Percentiles rank a stretch among this genome's conserved stretches.
Evolutionary conservation across 768 basidiomycete genomes (phyloP).

Genomic region (Myochromella boudieri): DNA sequence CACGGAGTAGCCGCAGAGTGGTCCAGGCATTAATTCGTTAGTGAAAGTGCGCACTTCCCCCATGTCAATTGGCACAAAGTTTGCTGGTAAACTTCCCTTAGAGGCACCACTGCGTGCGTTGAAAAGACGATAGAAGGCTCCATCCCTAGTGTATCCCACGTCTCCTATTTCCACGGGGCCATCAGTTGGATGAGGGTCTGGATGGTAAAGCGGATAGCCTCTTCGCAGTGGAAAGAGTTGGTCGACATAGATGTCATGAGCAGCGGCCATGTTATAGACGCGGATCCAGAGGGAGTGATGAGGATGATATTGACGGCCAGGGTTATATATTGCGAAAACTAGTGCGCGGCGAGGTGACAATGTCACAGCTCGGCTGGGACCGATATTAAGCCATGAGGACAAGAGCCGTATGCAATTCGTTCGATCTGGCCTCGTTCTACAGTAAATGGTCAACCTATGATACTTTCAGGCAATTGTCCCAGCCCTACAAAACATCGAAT

Average conservation of each 20-base stretch:
- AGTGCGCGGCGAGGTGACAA: too few relatives aligned
- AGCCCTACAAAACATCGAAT: too few relatives aligned
- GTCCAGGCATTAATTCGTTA: constrained; percentile 10
- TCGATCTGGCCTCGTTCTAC: too few relatives aligned
- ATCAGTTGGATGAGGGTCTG: constrained; percentile 10
- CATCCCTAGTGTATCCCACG: constrained; percentile 9
- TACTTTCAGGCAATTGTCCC: too few relatives aligned
- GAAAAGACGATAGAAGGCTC: constrained; percentile 15
- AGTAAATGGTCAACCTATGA: too few relatives aligned
- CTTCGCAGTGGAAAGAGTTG: constrained; percentile 9
- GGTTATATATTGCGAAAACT: too few relatives aligned
- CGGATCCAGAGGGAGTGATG: too few relatives aligned
- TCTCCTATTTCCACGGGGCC: constrained; percentile 8
- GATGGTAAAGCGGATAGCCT: constrained; percentile 12
- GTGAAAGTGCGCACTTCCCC: constrained; percentile 1
- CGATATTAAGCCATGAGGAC: too few relatives aligned
- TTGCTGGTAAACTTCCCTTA: constrained; percentile 6
- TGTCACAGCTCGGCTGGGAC: too few relatives aligned
- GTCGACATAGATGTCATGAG: constrained; percentile 9
- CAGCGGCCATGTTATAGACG: constrained; percentile 11
- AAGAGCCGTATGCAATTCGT: too few relatives aligned
- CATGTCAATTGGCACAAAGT: constrained; percentile 8
- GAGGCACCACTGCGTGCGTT: constrained; percentile 9
- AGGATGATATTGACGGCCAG: too few relatives aligned
- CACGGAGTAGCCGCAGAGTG: constrained; percentile 11